Evolutionary conservation across 2,329 filamentous ascomycete species (phyloP).

Genomic region (Aureobasidium sp.): DNA sequence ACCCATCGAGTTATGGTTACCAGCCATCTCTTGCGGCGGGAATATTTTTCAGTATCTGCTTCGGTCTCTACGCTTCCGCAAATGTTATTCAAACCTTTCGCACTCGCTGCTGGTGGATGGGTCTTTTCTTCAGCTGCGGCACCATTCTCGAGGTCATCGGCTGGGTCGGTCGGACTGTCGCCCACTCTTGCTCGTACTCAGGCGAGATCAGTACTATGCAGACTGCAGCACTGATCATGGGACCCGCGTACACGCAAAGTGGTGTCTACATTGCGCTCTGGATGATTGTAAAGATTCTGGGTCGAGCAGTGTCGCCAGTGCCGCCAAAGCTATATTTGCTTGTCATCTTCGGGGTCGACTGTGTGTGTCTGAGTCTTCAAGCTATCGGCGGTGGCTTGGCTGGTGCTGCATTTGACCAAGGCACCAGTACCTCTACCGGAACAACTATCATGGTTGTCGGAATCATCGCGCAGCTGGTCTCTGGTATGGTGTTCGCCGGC

Average conservation of each 20-base stretch:
- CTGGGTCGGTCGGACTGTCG: constrained; percentile 7
- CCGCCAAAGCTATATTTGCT: constrained; percentile 1
- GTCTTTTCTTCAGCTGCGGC: constrained; percentile 1
- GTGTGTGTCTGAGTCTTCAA: constrained; percentile 9
- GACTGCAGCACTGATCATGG: constrained; percentile 12
- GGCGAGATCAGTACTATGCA: constrained; percentile 6
- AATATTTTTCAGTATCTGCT: constrained; percentile 2
- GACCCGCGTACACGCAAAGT: constrained; percentile 9
- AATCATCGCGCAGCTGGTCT: constrained; percentile 10
- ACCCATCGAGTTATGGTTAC: constrained; percentile 1
- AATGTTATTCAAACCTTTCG: constrained; percentile 4
- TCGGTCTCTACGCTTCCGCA: not conserved
- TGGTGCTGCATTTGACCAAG: constrained; percentile 6
- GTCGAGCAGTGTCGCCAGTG: not conserved
- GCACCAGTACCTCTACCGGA: constrained; percentile 5
- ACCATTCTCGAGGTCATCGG: not conserved
- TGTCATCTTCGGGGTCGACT: constrained; percentile 3
- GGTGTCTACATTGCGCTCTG: constrained; percentile 13
- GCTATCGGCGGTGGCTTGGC: constrained; percentile 8
- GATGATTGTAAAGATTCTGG: constrained; percentile 1
- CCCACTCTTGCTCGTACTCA: not conserved
- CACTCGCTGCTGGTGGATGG: constrained; percentile 11
- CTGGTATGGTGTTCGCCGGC: not conserved
- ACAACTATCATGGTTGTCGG: constrained; percentile 10
- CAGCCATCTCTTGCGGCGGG: constrained; percentile 6